Evolutionary conservation across 139 green algal genomes (phyloP).

Genomic region (Desmodesmus armatus): DNA sequence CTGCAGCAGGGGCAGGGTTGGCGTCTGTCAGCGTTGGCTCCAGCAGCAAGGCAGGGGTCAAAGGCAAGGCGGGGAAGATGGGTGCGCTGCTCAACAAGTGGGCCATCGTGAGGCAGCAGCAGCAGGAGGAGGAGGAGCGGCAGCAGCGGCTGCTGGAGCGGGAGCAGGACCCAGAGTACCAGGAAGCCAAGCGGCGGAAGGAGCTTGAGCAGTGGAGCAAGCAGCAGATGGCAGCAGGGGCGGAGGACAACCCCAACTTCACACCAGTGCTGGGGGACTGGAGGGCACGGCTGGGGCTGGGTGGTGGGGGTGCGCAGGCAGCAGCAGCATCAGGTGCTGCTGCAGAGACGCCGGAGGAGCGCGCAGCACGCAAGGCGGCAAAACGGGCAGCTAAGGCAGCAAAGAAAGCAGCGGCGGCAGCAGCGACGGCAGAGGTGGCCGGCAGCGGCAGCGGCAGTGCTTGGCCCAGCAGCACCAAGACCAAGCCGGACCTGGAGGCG

Average conservation of each 20-base stretch:
- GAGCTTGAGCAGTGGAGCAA: conserved; percentile 77
- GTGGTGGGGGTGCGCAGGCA: neutral
- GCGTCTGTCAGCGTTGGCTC: too few species aligned
- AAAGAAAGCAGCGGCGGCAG: conserved; percentile 25
- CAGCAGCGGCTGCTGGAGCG: conserved; percentile 34
- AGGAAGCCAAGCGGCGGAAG: conserved; percentile 53
- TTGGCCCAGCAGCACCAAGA: conserved; percentile 55
- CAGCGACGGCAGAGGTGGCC: neutral
- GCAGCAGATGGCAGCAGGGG: conserved; percentile 68
- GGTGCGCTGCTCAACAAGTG: conserved; percentile 76
- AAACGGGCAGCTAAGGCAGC: conserved; percentile 17
- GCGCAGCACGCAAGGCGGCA: conserved; percentile 38
- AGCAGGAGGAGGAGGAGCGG: conserved; percentile 62
- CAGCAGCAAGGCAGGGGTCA: neutral
- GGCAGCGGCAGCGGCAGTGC: conserved; percentile 1
- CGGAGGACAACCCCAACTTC: conserved; percentile 79
- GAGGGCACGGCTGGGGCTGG: conserved; percentile 37
- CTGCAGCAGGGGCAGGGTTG: conserved; percentile 8
- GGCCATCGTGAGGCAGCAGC: conserved; percentile 55
- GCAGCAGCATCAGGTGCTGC: neutral
- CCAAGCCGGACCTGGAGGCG: conserved; percentile 67
- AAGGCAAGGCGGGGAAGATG: conserved; percentile 59
- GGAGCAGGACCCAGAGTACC: conserved; percentile 53
- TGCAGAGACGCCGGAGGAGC: neutral
- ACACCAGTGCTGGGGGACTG: conserved; percentile 49